phyloP scores from a whole-genome alignment of 139 green algal species.

The Coelastrella sp. region DNA sequence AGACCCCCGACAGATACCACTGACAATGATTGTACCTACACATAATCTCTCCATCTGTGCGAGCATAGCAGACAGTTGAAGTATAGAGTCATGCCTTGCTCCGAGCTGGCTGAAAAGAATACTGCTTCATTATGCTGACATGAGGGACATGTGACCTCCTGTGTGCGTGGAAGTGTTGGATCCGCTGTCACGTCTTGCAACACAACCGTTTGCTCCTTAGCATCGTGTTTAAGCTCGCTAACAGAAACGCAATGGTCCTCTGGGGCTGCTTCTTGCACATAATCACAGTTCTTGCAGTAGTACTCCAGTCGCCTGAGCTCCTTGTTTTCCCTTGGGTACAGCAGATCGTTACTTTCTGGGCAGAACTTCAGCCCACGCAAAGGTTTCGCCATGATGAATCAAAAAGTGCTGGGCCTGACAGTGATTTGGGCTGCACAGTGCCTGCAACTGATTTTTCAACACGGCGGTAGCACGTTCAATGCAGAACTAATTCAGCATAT shows the following conservation, averaged over 20 bases:
- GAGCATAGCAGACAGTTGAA: slow-evolving; percentile 80
- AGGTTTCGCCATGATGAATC: background rate
- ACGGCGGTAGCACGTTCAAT: too few species aligned
- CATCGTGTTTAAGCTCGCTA: slow-evolving; percentile 82
- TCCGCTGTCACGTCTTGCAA: slow-evolving; percentile 87
- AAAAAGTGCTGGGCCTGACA: background rate
- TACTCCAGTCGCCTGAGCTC: slow-evolving; percentile 83
- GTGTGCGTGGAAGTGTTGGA: slow-evolving; percentile 89
- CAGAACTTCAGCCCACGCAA: slow-evolving; percentile 80
- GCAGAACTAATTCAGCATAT: too few species aligned
- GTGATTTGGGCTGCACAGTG: too few species aligned
- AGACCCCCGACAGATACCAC: too few species aligned
- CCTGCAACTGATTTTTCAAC: too few species aligned
- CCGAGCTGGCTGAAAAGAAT: slow-evolving; percentile 84
- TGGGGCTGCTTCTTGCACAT: slow-evolving; percentile 70
- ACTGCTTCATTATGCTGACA: slow-evolving; percentile 91
- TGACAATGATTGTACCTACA: slow-evolving; percentile 34
- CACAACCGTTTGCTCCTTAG: slow-evolving; percentile 84
- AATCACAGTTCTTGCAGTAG: slow-evolving; percentile 86
- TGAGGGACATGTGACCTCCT: slow-evolving; percentile 81
- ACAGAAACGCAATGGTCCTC: slow-evolving; percentile 73
- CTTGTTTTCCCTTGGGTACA: slow-evolving; percentile 86
- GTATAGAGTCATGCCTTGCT: slow-evolving; percentile 91
- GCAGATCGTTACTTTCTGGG: slow-evolving; percentile 89
- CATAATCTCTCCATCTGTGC: slow-evolving; percentile 86